A percentile compares a stretch with the other conserved stretches of the same genome.
Evolutionary conservation across 2,329 filamentous ascomycete species (phyloP).

Genomic region (Fusarium clavum): DNA sequence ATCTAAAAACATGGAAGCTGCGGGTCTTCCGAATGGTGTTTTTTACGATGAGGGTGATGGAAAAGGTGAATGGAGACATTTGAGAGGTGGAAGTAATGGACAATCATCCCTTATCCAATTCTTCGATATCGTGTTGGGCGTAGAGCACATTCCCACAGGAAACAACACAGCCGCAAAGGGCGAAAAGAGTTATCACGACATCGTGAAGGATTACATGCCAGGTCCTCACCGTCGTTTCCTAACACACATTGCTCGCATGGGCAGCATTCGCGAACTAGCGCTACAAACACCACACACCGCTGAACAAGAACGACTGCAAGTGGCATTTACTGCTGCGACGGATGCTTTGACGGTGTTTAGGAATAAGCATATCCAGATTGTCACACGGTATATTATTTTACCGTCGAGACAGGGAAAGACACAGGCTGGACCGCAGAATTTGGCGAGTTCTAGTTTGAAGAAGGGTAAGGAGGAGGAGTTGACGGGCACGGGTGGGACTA

Average conservation of each 20-base stretch:
- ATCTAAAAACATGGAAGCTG: constrained; percentile 92
- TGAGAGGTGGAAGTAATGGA: constrained; percentile 91
- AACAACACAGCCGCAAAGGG: constrained; percentile 43
- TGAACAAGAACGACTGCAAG: constrained; percentile 59
- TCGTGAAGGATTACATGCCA: constrained; percentile 93
- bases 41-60: constrained; percentile 83
- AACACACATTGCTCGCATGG: constrained; percentile 72
- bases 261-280: constrained; percentile 80
- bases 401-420: constrained; percentile 66
- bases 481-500: constrained; percentile 88
- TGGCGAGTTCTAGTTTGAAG: constrained; percentile 59
- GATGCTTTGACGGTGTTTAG: constrained; percentile 80
- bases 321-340: constrained; percentile 76
- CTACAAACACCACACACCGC: constrained; percentile 62
- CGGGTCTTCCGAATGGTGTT: constrained; percentile 84
- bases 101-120: constrained; percentile 94
- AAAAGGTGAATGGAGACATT: constrained; percentile 75
- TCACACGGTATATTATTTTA: constrained; percentile 89
- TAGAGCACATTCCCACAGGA: constrained; percentile 73
- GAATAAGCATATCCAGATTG: constrained; percentile 89
- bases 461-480: constrained; percentile 64
- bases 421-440: constrained; percentile 51
- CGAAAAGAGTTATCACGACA: constrained; percentile 60
- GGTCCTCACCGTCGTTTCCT: constrained; percentile 84
- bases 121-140: constrained; percentile 86